These are phyloP conservation scores for Penicillium sp. DNA, from an alignment of 2,329 filamentous ascomycete species.

Conservation along the genomic window DNA sequence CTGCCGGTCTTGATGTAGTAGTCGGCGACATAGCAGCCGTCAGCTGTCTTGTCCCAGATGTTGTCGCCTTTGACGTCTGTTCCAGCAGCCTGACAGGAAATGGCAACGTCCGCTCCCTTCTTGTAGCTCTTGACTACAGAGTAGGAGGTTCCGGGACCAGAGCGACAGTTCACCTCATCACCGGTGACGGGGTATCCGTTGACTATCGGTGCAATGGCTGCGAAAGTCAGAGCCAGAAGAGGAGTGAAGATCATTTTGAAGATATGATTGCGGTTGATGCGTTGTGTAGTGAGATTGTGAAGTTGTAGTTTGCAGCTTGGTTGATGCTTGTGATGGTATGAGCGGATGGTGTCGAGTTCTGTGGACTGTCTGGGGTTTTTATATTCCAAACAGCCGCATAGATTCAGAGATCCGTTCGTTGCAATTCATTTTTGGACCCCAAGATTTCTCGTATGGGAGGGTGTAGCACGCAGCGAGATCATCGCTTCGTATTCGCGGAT, in stretches of 20 bases:
- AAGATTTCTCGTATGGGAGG: neutral
- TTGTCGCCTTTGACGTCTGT: constrained; percentile 13
- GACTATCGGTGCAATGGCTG: constrained; percentile 3
- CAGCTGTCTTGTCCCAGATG: constrained; percentile 22
- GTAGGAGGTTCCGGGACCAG: constrained; percentile 20
- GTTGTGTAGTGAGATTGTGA: neutral
- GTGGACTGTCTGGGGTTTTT: neutral
- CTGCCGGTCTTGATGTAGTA: constrained; percentile 22
- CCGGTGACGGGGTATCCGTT: constrained; percentile 18
- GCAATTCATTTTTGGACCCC: constrained; percentile 3
- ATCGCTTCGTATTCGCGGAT: constrained; percentile 1
- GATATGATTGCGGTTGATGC: neutral
- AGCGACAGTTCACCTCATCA: constrained; percentile 18
- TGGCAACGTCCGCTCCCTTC: constrained; percentile 9
- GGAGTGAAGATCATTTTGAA: constrained; percentile 9
- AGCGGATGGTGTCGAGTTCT: neutral
- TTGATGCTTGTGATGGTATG: neutral
- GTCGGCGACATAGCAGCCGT: constrained; percentile 23
- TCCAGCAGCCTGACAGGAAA: constrained; percentile 16
- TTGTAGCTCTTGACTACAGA: constrained; percentile 17
- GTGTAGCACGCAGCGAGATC: neutral
- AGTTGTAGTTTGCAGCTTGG: neutral
- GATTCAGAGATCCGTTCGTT: neutral
- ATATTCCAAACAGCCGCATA: neutral
- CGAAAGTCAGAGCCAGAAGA: constrained; percentile 8